Evolutionary conservation across 192 early-diverging fungal genomes (phyloP).

Genomic region (Lobosporangium transversale): DNA sequence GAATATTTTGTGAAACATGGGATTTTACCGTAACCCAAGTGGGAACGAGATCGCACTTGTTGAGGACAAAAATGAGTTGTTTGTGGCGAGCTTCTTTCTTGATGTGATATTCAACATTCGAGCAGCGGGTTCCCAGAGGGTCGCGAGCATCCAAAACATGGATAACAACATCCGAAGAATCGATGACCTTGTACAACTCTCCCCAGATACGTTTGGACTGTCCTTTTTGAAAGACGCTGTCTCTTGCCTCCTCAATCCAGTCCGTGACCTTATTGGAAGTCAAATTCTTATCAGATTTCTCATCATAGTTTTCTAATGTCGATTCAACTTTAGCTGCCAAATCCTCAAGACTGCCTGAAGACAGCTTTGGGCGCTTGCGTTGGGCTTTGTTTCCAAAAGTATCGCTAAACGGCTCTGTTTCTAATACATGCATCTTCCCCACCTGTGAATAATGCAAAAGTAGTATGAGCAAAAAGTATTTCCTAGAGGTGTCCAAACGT

Average conservation of each 20-base stretch:
- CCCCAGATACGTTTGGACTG: conserved; percentile 98
- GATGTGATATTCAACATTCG: conserved; percentile 90
- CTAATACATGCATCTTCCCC: conserved; percentile 88
- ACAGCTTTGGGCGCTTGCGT: conserved; percentile 93
- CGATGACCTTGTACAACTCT: conserved; percentile 98
- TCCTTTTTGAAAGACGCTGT: conserved; percentile 92
- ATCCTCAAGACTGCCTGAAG: conserved; percentile 78
- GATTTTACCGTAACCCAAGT: conserved; percentile 92
- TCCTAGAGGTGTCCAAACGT: background rate
- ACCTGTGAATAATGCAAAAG: conserved; percentile 8
- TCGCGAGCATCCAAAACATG: conserved; percentile 99
- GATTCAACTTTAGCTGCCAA: conserved; percentile 75
- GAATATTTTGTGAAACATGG: background rate
- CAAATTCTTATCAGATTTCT: conserved; percentile 74
- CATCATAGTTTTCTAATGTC: conserved; percentile 70
- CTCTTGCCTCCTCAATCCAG: conserved; percentile 77
- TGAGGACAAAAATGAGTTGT: conserved; percentile 94
- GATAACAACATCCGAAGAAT: conserved; percentile 95
- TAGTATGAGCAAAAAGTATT: background rate
- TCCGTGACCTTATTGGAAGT: conserved; percentile 79
- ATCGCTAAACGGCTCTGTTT: conserved; percentile 90
- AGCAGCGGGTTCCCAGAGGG: conserved; percentile 95
- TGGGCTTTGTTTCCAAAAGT: conserved; percentile 97
- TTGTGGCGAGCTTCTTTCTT: conserved; percentile 95
- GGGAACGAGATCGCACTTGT: conserved; percentile 99